Conservation (phyloP, 2,329 filamentous ascomycete genomes). For the Lasiodiplodia gonubiensis region DNA sequence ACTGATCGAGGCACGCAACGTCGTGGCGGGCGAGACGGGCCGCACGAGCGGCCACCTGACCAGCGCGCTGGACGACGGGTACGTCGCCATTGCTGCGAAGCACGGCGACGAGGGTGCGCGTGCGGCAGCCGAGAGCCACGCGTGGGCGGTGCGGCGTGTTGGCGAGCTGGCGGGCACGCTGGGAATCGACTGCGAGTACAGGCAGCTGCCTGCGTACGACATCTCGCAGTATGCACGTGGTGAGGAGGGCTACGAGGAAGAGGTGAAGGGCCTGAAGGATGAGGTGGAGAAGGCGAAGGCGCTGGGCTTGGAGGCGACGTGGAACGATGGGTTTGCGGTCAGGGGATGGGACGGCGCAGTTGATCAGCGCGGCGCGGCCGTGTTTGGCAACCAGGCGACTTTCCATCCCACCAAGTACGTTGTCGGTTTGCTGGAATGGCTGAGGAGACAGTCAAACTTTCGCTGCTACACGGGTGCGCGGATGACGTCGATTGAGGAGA, state of each 20-base stretch:
- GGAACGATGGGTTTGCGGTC: slow-evolving; percentile 53
- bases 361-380: slow-evolving; percentile 58
- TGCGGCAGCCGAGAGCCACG: slow-evolving; percentile 59
- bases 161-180: slow-evolving; percentile 57
- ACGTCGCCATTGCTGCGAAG: slow-evolving; percentile 57
- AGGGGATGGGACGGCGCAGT: slow-evolving; percentile 58
- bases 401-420: slow-evolving; percentile 65
- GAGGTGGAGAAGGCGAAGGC: slow-evolving; percentile 54
- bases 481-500: slow-evolving; percentile 55
- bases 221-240: slow-evolving; percentile 56
- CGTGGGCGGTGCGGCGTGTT: slow-evolving; percentile 59
- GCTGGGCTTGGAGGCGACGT: slow-evolving; percentile 52
- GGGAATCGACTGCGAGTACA: slow-evolving; percentile 63
- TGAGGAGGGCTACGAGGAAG: slow-evolving; percentile 52
- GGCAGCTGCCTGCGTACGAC: slow-evolving; percentile 56
- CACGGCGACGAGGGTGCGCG: slow-evolving; percentile 58
- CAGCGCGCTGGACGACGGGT: slow-evolving; percentile 61
- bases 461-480: slow-evolving; percentile 59
- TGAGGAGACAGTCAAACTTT: slow-evolving; percentile 60
- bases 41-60: slow-evolving; percentile 62
- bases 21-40: slow-evolving; percentile 60
- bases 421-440: slow-evolving; percentile 58
- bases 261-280: slow-evolving; percentile 53
- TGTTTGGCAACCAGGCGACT: slow-evolving; percentile 57
- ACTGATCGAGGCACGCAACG: slow-evolving; percentile 61